Evolutionary conservation across 108 stramenopile species (phyloP), one percentile per base, ranked within the genome.

Genomic region (Cyclotella cryptica): DNA sequence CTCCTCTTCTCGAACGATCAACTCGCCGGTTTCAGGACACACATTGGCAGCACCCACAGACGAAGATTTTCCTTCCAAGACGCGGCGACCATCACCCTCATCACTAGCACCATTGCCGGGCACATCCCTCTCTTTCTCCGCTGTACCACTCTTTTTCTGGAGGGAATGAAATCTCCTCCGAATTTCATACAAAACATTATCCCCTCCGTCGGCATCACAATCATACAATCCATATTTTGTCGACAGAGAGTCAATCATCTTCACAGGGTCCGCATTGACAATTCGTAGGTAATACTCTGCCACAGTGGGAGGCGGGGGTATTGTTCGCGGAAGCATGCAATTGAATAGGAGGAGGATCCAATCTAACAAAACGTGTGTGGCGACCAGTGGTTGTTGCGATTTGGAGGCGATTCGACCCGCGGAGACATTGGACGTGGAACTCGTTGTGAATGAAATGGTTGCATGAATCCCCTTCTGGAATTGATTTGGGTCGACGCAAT

Each of bases 151-250:
- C 21, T 72, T 47, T 45, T 75, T 74, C 58, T 82, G 73, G 46
- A 94, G 63, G 17, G 90, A 90, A 77, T 92, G 94, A 71, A 93
- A 95, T 44, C 90, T 83, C 19, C 94, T 88, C 51, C 91, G 87
- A 30, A 95, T 86, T 72, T 95, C 94, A 61, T 89, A 95, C 66
- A 85, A 61, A 17, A 66, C 74, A 67, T 75, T 82, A 42, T 76
- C 81, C 17, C 62, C 74, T 51, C 53, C 65, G 42, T 64, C 70
- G 17, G 40, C 74, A 47, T 64, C 67, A 29, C 44, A 63, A 78
- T 79, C 79, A 26, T 65, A 71, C 40, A 85, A 51, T 24, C 80
- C 80, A 78, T 77, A 85, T 30, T 68, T 78, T 3, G 39, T 40
- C 27, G 51, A 85, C 1, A 85, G 62, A 13, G 65, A 39, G 40